Conservation (phyloP, 1,284 basidiomycete species). For the Ganoderma leucocontextum region DNA sequence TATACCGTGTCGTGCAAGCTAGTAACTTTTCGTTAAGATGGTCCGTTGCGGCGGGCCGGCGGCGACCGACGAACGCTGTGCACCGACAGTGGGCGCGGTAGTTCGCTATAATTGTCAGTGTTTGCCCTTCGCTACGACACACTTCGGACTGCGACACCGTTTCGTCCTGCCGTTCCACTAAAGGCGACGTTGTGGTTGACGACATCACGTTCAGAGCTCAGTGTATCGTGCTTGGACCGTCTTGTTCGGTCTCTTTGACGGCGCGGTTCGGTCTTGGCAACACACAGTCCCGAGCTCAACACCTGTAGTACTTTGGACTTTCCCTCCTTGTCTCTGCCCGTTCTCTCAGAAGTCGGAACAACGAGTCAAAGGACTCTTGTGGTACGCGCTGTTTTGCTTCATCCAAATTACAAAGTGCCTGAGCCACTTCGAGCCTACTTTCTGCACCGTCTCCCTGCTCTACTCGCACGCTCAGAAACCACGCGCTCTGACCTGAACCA, state of each 20-base stretch:
- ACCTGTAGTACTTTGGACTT: neutral
- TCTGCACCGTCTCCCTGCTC: neutral
- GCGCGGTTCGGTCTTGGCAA: neutral
- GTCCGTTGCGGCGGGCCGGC: neutral
- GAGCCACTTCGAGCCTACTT: neutral
- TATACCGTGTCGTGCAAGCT: neutral
- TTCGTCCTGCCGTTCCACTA: neutral
- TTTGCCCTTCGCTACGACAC: conserved; percentile 9
- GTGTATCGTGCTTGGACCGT: neutral
- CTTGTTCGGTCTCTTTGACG: neutral
- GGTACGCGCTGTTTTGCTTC: neutral
- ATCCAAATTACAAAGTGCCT: neutral
- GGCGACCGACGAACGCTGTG: neutral
- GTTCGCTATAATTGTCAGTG: conserved; percentile 6
- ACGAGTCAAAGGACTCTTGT: neutral
- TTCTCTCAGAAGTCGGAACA: neutral
- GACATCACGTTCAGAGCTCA: neutral
- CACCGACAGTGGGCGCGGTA: neutral
- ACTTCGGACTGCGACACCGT: neutral
- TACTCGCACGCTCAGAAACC: neutral
- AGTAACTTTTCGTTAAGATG: neutral
- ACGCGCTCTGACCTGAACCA: conserved; percentile 9
- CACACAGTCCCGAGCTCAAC: neutral
- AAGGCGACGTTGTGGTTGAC: conserved; percentile 3
- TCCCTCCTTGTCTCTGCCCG: neutral